These are phyloP conservation scores for Phytopythium vexans DNA, from an alignment of 352 stramenopile species.

Conservation along the genomic window DNA sequence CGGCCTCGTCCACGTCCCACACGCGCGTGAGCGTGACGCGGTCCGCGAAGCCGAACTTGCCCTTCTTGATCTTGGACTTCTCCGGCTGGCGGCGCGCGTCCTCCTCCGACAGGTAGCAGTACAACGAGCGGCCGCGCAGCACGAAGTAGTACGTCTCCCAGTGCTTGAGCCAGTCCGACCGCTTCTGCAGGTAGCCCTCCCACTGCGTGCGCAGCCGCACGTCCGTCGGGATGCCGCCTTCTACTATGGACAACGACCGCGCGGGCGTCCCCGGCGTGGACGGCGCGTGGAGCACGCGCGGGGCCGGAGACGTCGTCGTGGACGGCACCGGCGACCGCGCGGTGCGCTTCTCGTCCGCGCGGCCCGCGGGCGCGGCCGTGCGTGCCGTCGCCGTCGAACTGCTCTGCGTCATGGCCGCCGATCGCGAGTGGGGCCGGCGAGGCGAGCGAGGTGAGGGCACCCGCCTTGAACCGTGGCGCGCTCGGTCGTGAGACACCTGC, in stretches of 20 bases:
- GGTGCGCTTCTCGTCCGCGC: constrained; percentile 20
- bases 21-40: constrained; percentile 71
- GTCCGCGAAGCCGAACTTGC: constrained; percentile 82
- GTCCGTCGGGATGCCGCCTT: constrained; percentile 27
- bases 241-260: constrained; percentile 2
- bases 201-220: constrained; percentile 68
- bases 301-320: constrained; percentile 20
- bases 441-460: too few species aligned
- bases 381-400: constrained; percentile 12
- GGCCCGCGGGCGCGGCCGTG: constrained; percentile 6
- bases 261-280: constrained; percentile 7
- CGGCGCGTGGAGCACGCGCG: constrained; percentile 10
- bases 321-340: constrained; percentile 17
- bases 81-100: constrained; percentile 68
- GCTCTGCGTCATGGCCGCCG: constrained; percentile 26
- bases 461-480: too few species aligned
- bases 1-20: constrained; percentile 65
- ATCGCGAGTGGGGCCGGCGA: too few species aligned
- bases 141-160: constrained; percentile 90
- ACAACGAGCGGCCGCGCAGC: constrained; percentile 59
- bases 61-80: constrained; percentile 90
- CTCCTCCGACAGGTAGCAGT: constrained; percentile 83
- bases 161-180: constrained; percentile 88
- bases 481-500: too few species aligned
- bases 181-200: constrained; percentile 87